phyloP scores from a whole-genome alignment of 78 protist species.

The Dictyostelium capitatum region DNA sequence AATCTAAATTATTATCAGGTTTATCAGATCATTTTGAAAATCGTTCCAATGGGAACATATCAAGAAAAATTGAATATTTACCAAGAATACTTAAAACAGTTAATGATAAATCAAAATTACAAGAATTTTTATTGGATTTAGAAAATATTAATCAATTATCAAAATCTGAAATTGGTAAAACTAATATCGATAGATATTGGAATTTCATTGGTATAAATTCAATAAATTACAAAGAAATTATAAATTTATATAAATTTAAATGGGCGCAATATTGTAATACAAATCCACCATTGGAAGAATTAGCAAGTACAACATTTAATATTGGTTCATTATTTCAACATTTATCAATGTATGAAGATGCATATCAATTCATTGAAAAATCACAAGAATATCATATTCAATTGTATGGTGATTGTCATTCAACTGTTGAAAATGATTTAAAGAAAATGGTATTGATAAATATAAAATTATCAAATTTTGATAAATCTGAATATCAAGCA shows the following conservation, averaged over 20 bases:
- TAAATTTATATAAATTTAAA: not conserved
- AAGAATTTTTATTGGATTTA: conserved; percentile 25
- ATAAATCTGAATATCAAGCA: conserved; percentile 15
- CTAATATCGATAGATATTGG: conserved; percentile 3
- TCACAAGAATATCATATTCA: conserved; percentile 49
- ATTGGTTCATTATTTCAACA: conserved; percentile 37
- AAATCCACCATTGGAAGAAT: conserved; percentile 57
- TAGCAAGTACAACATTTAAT: not conserved
- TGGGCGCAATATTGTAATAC: not conserved
- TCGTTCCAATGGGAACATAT: not conserved
- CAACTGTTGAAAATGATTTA: conserved; percentile 9
- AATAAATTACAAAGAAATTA: not conserved
- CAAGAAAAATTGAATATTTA: conserved; percentile 27
- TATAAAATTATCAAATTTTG: conserved; percentile 38
- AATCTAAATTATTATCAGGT: not conserved
- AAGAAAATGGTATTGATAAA: not conserved
- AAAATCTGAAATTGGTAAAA: not conserved
- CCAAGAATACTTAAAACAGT: not conserved
- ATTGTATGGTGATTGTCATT: conserved; percentile 42
- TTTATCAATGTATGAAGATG: conserved; percentile 60
- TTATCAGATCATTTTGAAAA: not conserved
- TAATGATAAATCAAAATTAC: conserved; percentile 6
- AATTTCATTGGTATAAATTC: not conserved
- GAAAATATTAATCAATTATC: not conserved
- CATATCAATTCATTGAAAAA: conserved; percentile 5